Conservation (phyloP, 306 rosid genomes). For the Cotoneaster glaucophyllus region DNA sequence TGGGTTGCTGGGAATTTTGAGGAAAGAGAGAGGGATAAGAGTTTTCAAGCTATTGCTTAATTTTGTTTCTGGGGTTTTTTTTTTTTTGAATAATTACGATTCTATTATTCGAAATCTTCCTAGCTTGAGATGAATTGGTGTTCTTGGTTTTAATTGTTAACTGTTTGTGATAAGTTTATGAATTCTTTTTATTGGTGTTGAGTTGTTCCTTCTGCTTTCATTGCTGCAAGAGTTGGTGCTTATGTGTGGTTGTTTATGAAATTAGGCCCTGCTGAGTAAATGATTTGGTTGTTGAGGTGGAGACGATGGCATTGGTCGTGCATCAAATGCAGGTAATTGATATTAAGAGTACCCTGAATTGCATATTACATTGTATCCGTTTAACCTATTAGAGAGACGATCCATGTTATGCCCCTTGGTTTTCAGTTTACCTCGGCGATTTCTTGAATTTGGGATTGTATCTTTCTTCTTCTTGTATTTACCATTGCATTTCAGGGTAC, state of each 20-base stretch:
- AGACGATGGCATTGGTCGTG: slow-evolving; percentile 63
- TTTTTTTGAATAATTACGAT: not conserved
- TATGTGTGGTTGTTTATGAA: slow-evolving; percentile 12
- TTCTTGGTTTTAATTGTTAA: not conserved
- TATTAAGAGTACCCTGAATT: not conserved
- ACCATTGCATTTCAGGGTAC: slow-evolving; percentile 46
- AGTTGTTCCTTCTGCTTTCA: not conserved
- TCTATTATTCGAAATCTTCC: not conserved
- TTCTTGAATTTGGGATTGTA: not conserved
- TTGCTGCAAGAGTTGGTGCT: not conserved
- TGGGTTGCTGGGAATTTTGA: not conserved
- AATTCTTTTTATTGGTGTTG: not conserved
- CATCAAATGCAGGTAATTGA: slow-evolving; percentile 72
- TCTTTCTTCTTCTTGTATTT: not conserved
- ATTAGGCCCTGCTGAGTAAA: slow-evolving; percentile 38
- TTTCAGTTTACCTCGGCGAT: not conserved
- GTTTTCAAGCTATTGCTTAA: not conserved
- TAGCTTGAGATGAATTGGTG: not conserved
- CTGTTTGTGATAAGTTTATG: not conserved
- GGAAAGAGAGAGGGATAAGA: not conserved
- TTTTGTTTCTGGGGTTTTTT: not conserved
- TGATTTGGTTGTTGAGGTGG: slow-evolving; percentile 41
- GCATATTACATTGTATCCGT: not conserved
- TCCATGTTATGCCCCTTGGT: not conserved
- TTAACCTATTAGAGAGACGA: not conserved